Base-by-base conservation (phyloP, 2,329 filamentous ascomycete species). In the Diaporthe nobilis region DNA sequence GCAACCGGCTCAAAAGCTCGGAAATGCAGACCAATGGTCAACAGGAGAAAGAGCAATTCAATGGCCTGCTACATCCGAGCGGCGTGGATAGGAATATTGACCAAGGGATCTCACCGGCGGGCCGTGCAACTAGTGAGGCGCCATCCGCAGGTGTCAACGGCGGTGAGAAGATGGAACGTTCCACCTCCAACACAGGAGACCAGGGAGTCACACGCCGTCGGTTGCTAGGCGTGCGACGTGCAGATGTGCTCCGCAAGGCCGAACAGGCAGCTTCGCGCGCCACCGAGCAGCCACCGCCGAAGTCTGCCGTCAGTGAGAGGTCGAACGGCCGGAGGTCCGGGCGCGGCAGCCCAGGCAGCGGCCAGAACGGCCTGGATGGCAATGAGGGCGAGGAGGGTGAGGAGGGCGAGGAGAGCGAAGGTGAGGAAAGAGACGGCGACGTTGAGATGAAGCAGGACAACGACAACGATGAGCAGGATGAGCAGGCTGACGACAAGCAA, bases 161-260 rank as follows among this genome's bases (percentile, higher is more conserved):
- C 39, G 79, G 80, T 1, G 81, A 82, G 80, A 88, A 74, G 78
- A 81, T 81, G 37, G 86, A 87, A 73, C 87, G 86, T 71, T 78
- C 76, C 39, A 77, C 78, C 58, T 82, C 81, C 8, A 82, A 82
- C 34, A 83, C 82, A 25, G 81, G 81, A 20, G 82, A 85, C 28
- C 79, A 82, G 1, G 83, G 83, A 15, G 81, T 79, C 68, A 72
- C 85, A 81, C 71, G 88, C 84, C 75, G 83, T 80, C 67, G 86
- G 81, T 51, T 85, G 81, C 15, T 86, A 0, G 89, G 87, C 0
- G 87, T 92, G 1, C 83, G 90, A 25, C 84, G 89, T 39, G 88
- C 89, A 0, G 91, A 93, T 74, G 85, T 93, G 42, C 84, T 93
- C 3, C 89, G 90, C 47, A 91, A 90, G 79, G 91, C 91, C 0